Evolutionary conservation across 23 red algal genomes (phyloP), one percentile per base, ranked within the genome.

Genomic region (Gracilaria domingensis): DNA sequence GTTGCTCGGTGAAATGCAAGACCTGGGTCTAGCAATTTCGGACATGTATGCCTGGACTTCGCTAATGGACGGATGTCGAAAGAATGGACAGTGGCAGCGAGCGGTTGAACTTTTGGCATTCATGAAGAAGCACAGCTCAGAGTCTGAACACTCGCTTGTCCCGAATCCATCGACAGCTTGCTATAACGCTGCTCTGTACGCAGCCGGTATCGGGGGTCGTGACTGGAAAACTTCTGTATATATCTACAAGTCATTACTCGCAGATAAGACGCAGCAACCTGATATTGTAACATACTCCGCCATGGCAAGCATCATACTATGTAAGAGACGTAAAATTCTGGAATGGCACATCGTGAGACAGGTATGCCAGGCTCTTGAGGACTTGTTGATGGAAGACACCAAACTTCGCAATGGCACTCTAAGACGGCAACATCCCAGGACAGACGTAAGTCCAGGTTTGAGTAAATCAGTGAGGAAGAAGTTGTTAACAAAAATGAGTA

Each of bases 1-100:
- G 5, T 45, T 94, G 75, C 57, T 88, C 4, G 82, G 82, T 34
- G 92, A 94, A 78, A 94, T 94, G 92, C 92, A 94, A 87, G 92
- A 94, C 57, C 42, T 94, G 12, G 92, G 92, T 4, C 23, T 94
- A 53, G 77, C 64, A n/a, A 55, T 86, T 58, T 51, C 59, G 18
- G 92, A 94, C 32, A 82, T 75, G 45, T 82, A 81, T 57, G 92
- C 92, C 49, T 94, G 92, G 92, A 88, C 82, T 33, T 48, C 75
- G 38, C 47, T 94, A 18, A 81, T 94, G 29, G 92, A 94, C 47
- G 92, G 83, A 75, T 88, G 73, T 40, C 81, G 92, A 51, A 65
- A 66, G 45, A 51, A 9, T 74, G 92, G 92, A 21, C 92, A 94
- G 29, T 94, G 92, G 92, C 50, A 82, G 16, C 92, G 92, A 21